Conservation (phyloP, 1,284 basidiomycete species). For the Melampsora abietis-canadensis region DNA sequence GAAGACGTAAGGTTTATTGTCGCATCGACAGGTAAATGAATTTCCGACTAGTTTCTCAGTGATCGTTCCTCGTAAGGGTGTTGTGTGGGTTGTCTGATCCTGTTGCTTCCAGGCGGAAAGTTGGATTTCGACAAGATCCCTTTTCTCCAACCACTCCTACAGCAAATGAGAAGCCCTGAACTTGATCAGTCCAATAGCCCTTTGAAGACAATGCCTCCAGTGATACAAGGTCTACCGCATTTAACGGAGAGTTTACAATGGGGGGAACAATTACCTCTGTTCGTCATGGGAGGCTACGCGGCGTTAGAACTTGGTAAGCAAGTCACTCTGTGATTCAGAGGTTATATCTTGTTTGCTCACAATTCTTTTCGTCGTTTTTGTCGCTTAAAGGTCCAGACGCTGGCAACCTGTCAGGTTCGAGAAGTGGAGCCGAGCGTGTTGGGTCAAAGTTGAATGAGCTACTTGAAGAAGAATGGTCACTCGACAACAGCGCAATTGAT, state of each 20-base stretch:
- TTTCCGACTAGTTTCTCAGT: too few relatives aligned
- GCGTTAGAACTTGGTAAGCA: constrained; percentile 33
- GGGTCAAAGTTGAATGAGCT: constrained; percentile 40
- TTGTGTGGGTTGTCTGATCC: too few relatives aligned
- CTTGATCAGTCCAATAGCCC: background rate
- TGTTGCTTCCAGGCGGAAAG: constrained; percentile 18
- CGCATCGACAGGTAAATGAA: constrained; percentile 6
- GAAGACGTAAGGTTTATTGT: constrained; percentile 32
- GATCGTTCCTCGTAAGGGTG: too few relatives aligned
- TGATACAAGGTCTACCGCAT: constrained; percentile 33
- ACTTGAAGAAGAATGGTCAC: constrained; percentile 29
- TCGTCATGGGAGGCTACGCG: constrained; percentile 41
- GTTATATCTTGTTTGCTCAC: background rate
- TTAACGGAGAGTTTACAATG: constrained; percentile 37
- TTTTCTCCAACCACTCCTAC: constrained; percentile 24
- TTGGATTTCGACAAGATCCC: constrained; percentile 31
- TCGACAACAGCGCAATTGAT: constrained; percentile 4
- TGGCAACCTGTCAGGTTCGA: constrained; percentile 31
- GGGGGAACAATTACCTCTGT: constrained; percentile 35
- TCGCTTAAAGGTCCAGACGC: constrained; percentile 38
- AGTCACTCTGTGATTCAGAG: background rate
- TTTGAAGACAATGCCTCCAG: constrained; percentile 5
- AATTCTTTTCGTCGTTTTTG: background rate
- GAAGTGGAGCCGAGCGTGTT: constrained; percentile 30
- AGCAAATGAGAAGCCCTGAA: background rate